phyloP scores from a whole-genome alignment of 768 basidiomycete species.

The Pisolithus albus region DNA sequence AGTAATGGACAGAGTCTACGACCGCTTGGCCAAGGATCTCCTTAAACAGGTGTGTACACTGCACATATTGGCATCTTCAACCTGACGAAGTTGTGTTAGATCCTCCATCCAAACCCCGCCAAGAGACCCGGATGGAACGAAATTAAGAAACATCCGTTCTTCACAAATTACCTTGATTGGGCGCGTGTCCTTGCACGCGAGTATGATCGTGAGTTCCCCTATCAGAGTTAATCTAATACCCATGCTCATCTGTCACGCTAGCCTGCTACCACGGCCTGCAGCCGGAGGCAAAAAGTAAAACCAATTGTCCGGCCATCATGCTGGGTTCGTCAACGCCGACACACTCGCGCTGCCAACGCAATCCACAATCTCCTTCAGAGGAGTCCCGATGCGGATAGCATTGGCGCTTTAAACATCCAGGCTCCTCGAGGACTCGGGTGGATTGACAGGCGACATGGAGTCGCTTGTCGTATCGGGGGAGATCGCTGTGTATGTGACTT shows the following conservation, averaged over 20 bases:
- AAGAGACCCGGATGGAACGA: conserved; percentile 6
- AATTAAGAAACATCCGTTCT: conserved; percentile 7
- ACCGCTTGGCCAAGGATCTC: conserved; percentile 6
- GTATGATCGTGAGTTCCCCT: conserved; percentile 5
- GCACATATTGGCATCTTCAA: neutral
- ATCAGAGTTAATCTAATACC: neutral
- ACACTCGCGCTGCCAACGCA: neutral
- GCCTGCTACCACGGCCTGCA: neutral
- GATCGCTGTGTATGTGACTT: neutral
- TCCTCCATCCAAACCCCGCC: conserved; percentile 1
- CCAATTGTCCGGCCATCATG: neutral
- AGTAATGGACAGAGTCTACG: conserved; percentile 1
- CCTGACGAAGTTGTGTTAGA: neutral
- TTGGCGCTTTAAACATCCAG: neutral
- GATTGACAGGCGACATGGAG: neutral
- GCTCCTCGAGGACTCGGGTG: neutral
- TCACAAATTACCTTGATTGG: conserved; percentile 4
- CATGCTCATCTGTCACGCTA: neutral
- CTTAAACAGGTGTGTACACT: neutral
- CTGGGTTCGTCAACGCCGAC: neutral
- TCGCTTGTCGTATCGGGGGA: neutral
- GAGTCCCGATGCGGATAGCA: neutral
- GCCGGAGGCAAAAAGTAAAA: neutral
- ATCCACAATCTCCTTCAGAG: neutral
- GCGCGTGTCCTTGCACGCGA: conserved; percentile 1